A percentile compares a stretch with the other conserved stretches of the same genome.
Evolutionary conservation across 192 early-diverging fungal species (phyloP).

Genomic region (Linnemannia zychae): DNA sequence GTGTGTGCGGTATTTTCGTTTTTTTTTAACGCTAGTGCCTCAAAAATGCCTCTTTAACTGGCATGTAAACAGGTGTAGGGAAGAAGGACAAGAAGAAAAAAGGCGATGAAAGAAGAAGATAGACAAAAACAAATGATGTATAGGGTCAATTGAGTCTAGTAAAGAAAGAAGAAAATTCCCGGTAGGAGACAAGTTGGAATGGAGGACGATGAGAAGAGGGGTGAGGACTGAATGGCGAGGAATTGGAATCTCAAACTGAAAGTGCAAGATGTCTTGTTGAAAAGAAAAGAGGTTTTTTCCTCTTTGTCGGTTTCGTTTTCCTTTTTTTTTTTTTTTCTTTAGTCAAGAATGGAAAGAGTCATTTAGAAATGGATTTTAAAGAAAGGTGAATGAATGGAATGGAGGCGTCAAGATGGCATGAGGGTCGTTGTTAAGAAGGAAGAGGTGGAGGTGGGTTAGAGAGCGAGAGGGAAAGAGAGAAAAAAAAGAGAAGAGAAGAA

Average conservation of each 20-base stretch:
- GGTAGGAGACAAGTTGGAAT: neutral
- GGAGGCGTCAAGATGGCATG: neutral
- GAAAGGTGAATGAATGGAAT: conserved; percentile 4
- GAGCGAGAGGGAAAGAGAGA: neutral
- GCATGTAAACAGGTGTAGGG: neutral
- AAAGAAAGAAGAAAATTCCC: conserved; percentile 2
- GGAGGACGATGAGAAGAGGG: too few species aligned
- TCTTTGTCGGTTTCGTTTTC: neutral
- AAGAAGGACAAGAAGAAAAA: neutral
- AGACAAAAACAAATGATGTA: neutral
- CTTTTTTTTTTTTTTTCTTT: neutral
- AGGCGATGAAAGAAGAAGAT: neutral
- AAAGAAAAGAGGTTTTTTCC: neutral
- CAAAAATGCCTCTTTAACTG: neutral
- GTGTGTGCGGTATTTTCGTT: conserved; percentile 3
- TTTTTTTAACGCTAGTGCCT: neutral
- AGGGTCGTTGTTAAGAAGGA: neutral
- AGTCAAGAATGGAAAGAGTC: neutral
- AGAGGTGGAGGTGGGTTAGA: neutral
- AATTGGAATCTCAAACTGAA: conserved; percentile 9
- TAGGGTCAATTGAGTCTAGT: neutral
- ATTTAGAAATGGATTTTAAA: neutral
- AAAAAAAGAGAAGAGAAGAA: neutral
- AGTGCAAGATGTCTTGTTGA: neutral
- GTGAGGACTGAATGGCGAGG: neutral